Base-by-base conservation (phyloP, 2,329 filamentous ascomycete species). In the Colletotrichum cuscutae region DNA sequence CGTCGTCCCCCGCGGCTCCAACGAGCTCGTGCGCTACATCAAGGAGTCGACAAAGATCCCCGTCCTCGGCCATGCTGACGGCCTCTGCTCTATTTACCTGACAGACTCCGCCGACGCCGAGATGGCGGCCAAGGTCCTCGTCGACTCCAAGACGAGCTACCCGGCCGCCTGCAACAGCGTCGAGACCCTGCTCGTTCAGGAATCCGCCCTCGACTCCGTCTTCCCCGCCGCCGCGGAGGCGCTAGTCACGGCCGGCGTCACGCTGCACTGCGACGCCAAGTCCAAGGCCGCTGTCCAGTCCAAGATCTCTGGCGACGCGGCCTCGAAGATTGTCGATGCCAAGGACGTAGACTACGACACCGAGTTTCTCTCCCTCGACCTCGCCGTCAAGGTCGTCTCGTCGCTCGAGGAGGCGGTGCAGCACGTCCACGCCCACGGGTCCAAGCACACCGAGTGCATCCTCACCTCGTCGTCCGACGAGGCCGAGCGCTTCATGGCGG, bases 111-210 rank as follows among this genome's bases (percentile, higher is more conserved):
- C 94, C 60, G 92, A 97, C 77, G 83, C 87, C 52, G 84, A 88
- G 56, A 92, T 94, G 84, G 94, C 95, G 13, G 88, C 89, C 24
- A 90, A 90, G 74, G 93, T 98, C 67, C 86, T 98, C 60, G 87
- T 98, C 67, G 97, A 99, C 84, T 93, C 96, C 59, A 99, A 99
- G 85, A 95, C 94, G 30, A 94, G 93, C 82, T 99, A 99, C 80
- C 95, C 96, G 1, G 97, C 97, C 49, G 97, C 96, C 15, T 99
- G 97, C 87, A 99, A 99, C 85, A 92, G 93, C 54, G 84, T 95
- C n/a, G 97, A 99, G 84, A 97, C 95, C 1, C 88, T 99, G 11
- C 90, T 99, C 22, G 93, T 98, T 5, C 92, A 98, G 77, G 88
- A 94, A 74, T 84, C 89, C 19, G 92, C 92, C 0, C 86, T 98